phyloP scores from a whole-genome alignment of 257 asterid species.

The Knoxia roxburghii region DNA sequence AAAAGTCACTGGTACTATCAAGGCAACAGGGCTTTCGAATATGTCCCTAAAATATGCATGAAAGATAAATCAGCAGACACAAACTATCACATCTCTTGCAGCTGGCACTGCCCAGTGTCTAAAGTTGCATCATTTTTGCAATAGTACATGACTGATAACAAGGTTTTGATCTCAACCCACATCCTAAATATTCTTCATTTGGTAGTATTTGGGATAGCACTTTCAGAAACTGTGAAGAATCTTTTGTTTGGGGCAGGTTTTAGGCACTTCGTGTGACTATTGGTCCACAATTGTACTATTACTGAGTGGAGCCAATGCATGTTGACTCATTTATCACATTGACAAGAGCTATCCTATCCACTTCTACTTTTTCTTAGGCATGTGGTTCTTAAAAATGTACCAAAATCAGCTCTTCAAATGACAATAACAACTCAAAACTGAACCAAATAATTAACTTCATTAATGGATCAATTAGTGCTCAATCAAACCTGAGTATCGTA shows the following conservation, averaged over 20 bases:
- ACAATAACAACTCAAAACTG: no score
- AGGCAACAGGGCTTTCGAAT: constrained; percentile 7
- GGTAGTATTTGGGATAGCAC: constrained; percentile 4
- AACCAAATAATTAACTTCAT: background rate
- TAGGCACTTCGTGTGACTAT: constrained; percentile 9
- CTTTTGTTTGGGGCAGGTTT: background rate
- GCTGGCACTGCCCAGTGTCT: constrained; percentile 26
- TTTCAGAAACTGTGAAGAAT: no score
- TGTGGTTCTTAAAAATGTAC: background rate
- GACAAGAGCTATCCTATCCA: background rate
- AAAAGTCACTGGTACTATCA: constrained; percentile 27
- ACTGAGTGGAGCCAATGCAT: constrained; percentile 13
- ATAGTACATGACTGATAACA: constrained; percentile 17
- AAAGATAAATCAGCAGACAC: constrained; percentile 15
- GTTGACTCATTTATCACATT: background rate
- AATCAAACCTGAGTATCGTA: constrained; percentile 69
- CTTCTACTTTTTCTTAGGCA: background rate
- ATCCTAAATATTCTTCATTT: constrained; percentile 6
- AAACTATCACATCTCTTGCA: background rate
- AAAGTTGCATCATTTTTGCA: constrained; percentile 20
- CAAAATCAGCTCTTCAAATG: constrained; percentile 2
- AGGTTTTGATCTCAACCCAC: constrained; percentile 12
- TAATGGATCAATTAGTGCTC: background rate
- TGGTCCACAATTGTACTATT: constrained; percentile 3
- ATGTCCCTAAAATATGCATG: constrained; percentile 14